Base-by-base conservation (phyloP, 345 rosid genomes). In the Eucalyptus cloeziana region DNA sequence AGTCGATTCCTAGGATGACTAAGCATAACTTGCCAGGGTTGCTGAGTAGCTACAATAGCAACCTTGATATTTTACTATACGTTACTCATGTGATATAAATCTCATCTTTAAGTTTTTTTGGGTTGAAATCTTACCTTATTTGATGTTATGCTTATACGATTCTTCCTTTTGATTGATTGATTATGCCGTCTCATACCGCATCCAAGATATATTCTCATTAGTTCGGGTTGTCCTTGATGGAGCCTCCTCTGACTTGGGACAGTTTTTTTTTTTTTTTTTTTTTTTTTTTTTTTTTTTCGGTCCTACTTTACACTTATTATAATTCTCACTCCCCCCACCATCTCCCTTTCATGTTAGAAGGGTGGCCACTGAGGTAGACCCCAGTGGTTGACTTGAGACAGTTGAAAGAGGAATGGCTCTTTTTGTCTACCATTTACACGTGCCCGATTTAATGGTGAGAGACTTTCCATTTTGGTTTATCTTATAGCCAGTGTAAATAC, bases 91-190 rank as follows among this genome's bases (percentile, higher is more conserved):
- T 64, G 76, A 64, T n/a, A 15, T 64, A 64, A 14, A 64, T n/a
- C 11, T n/a, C 40, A n/a, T n/a, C 21, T 64, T 13, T 27, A 19
- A 21, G 5, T 5, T 1, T 1, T 60, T 62, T 62, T 30, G 0
- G 69, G 8, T 62, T 30, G 8, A 64, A n/a, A 64, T 64, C 10
- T 15, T 0, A 7, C 21, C 5, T 14, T 14, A n/a, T 64, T 14
- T n/a, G 40, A 64, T 64, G 19, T 64, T 64, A 14, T n/a, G 5
- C 33, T 14, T 1, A 7, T 15, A 64, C 6, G 3, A 16, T 7
- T 64, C 40, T 64, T 64, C 21, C 40, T 64, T 64, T 64, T n/a
- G 40, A n/a, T 64, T n/a, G 69, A 7, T 62, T 62, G 17, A 62
- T 30, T 62, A 62, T 62, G 14, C 69, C 8, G 27, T 27, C 31